Conservation (phyloP, 306 rosid genomes). For the Elaeagnus macrophylla region DNA sequence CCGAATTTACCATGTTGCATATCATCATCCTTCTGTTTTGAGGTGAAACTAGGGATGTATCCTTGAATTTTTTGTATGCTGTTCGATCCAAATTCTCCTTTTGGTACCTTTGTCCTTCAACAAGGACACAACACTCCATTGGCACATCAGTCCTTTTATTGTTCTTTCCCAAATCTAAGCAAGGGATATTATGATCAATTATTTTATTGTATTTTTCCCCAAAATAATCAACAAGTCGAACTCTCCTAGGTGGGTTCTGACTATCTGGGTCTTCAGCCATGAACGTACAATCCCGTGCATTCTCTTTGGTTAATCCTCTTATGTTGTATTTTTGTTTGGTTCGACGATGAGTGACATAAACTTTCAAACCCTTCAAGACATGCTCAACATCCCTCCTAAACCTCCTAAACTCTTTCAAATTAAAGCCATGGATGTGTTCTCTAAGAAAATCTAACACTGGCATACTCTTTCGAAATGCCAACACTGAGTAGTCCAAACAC, state of each 20-base stretch:
- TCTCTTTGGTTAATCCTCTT: conserved; percentile 26
- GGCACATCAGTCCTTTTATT: conserved; percentile 48
- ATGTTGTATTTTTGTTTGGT: conserved; percentile 42
- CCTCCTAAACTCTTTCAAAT: conserved; percentile 22
- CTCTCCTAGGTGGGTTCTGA: conserved; percentile 21
- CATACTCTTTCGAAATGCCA: conserved; percentile 51
- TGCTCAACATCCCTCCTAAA: conserved; percentile 27
- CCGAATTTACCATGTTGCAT: conserved; percentile 41
- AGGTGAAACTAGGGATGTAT: conserved; percentile 36
- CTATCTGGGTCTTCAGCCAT: conserved; percentile 27
- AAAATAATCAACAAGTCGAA: conserved; percentile 42
- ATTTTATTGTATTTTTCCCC: conserved; percentile 40
- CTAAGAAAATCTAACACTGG: conserved; percentile 48
- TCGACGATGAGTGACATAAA: conserved; percentile 57
- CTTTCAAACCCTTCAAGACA: conserved; percentile 41
- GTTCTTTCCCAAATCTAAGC: conserved; percentile 58
- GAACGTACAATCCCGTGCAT: conserved; percentile 38
- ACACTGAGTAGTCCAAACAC: conserved; percentile 64
- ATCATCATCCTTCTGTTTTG: conserved; percentile 30
- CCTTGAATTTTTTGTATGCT: conserved; percentile 32
- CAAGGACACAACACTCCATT: conserved; percentile 65
- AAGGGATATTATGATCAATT: conserved; percentile 51
- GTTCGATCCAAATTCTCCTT: conserved; percentile 39
- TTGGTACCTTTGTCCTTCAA: conserved; percentile 60
- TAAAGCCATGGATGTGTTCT: conserved; percentile 28